These are phyloP conservation scores for Medicago truncatula DNA, from an alignment of 306 rosid species.

Conservation along the genomic window DNA sequence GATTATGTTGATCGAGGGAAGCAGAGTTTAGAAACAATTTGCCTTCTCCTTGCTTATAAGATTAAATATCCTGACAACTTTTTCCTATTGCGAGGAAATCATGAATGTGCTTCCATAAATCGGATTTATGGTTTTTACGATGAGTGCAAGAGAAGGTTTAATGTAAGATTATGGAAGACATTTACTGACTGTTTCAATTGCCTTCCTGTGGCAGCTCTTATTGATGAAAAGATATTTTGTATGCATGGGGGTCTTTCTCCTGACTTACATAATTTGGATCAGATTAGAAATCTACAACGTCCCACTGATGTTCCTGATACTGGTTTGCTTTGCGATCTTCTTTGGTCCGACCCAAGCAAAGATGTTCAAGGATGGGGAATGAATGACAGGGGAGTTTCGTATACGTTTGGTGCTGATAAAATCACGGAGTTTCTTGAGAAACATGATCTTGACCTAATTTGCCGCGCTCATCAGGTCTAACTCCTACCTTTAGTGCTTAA, in stretches of 20 bases:
- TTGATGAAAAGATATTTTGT: slow-evolving; percentile 94
- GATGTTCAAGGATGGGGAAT: slow-evolving; percentile 89
- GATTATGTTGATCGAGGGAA: slow-evolving; percentile 98
- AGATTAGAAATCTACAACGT: slow-evolving; percentile 70
- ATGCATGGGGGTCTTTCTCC: slow-evolving; percentile 99
- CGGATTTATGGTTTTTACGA: slow-evolving; percentile 96
- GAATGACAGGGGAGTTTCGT: slow-evolving; percentile 97
- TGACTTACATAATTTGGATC: slow-evolving; percentile 75
- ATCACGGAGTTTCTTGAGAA: slow-evolving; percentile 82
- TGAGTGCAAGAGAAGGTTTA: slow-evolving; percentile 97
- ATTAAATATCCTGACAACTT: slow-evolving; percentile 87
- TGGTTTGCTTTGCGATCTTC: slow-evolving; percentile 95
- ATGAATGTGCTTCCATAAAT: slow-evolving; percentile 96
- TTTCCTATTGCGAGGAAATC: slow-evolving; percentile 94
- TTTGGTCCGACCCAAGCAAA: slow-evolving; percentile 95
- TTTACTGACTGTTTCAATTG: slow-evolving; percentile 94
- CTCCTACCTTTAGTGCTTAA: slow-evolving; percentile 30
- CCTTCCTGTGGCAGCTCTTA: slow-evolving; percentile 89
- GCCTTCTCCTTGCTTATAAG: slow-evolving; percentile 93
- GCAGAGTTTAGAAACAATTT: slow-evolving; percentile 92
- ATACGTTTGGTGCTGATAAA: slow-evolving; percentile 87
- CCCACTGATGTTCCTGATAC: slow-evolving; percentile 97
- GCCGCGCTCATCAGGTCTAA: slow-evolving; percentile 98
- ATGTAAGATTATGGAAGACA: slow-evolving; percentile 81
- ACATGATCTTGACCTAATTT: slow-evolving; percentile 93